A percentile compares a stretch with the other conserved stretches of the same genome.
phyloP scores from a whole-genome alignment of 2,329 filamentous ascomycete species.

The Aspergillus ruber region DNA sequence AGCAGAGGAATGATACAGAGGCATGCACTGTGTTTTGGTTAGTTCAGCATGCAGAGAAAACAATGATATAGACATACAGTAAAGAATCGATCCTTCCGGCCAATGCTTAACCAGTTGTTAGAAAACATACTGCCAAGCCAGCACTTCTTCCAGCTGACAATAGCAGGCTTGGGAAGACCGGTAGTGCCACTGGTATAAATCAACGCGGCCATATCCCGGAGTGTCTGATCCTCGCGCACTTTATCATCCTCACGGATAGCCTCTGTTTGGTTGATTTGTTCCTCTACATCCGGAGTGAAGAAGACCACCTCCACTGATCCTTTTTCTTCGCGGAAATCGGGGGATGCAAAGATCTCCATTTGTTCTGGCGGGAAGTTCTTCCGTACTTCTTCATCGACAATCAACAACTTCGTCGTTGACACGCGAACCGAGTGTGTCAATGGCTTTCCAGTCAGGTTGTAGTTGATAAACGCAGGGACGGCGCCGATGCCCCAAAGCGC shows the following conservation, averaged over 20 bases:
- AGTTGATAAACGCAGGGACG: constrained; percentile 80
- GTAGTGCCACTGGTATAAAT: constrained; percentile 87
- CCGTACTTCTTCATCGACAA: constrained; percentile 64
- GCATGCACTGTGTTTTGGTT: constrained; percentile 60
- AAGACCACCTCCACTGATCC: constrained; percentile 53
- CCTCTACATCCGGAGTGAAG: constrained; percentile 54
- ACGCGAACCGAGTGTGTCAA: constrained; percentile 68
- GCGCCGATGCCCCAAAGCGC: constrained; percentile 79
- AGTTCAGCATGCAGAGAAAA: neutral
- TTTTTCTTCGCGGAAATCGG: constrained; percentile 37
- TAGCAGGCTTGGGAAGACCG: constrained; percentile 72
- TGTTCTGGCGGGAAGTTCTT: constrained; percentile 43
- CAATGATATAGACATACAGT: constrained; percentile 47
- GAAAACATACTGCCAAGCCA: constrained; percentile 50
- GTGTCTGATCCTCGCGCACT: constrained; percentile 45
- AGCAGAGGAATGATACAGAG: constrained; percentile 79
- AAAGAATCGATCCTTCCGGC: constrained; percentile 62
- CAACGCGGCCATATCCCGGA: constrained; percentile 59
- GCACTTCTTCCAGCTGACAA: constrained; percentile 66
- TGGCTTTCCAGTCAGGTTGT: constrained; percentile 66
- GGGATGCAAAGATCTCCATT: constrained; percentile 32
- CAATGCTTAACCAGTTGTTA: constrained; percentile 52
- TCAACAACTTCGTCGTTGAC: constrained; percentile 59
- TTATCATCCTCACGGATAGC: constrained; percentile 55
- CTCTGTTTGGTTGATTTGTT: constrained; percentile 47